Evolutionary conservation across 2,329 filamentous ascomycete species (phyloP).

Genomic region (Ilyonectria destructans): DNA sequence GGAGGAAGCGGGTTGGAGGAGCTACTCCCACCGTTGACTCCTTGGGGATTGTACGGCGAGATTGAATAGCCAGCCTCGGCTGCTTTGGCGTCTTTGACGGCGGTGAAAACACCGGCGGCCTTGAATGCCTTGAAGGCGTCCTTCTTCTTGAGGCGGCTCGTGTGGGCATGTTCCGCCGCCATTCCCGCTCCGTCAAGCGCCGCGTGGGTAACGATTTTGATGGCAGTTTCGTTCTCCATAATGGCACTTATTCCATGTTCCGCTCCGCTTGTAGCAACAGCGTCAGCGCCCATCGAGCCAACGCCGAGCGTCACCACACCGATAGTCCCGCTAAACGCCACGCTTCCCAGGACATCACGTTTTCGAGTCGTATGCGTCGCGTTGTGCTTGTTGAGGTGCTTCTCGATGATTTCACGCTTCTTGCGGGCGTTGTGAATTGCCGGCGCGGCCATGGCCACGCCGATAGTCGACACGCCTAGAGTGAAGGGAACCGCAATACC

Average conservation of each 20-base stretch:
- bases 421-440: conserved; percentile 60
- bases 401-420: conserved; percentile 60
- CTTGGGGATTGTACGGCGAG: conserved; percentile 36
- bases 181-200: conserved; percentile 57
- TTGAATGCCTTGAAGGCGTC: conserved; percentile 53
- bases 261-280: conserved; percentile 54
- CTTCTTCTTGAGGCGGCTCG: conserved; percentile 54
- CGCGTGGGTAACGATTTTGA: conserved; percentile 55
- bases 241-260: conserved; percentile 53
- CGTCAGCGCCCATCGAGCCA: conserved; percentile 55
- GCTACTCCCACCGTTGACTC: not conserved
- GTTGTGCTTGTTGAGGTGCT: conserved; percentile 54
- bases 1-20: not conserved
- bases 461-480: conserved; percentile 57
- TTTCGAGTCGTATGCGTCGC: conserved; percentile 58
- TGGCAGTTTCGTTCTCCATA: conserved; percentile 53
- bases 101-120: conserved; percentile 53
- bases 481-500: conserved; percentile 59
- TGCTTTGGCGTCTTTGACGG: conserved; percentile 49
- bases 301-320: conserved; percentile 57
- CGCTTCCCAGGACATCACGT: conserved; percentile 58
- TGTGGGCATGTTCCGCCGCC: conserved; percentile 56
- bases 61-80: conserved; percentile 45
- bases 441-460: conserved; percentile 57
- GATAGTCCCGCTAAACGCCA: conserved; percentile 57